Base-by-base conservation (phyloP, 371 early-diverging fungal genomes). In the Vairimorpha ceranae region DNA sequence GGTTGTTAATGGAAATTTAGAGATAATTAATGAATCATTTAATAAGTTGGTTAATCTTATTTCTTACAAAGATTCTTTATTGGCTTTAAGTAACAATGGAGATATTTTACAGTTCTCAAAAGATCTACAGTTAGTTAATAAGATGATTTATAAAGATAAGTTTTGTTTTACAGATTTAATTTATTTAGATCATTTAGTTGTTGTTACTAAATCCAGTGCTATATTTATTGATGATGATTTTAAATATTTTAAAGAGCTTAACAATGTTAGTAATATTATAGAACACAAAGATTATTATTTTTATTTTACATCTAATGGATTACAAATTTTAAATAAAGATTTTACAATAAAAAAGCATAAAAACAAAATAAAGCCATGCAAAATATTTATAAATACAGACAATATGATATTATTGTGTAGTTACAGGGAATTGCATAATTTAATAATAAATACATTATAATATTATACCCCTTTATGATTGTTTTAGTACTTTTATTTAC, bases 401-500 rank as follows among this genome's bases (percentile, higher is more conserved):
- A 17, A 54, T 29, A 10, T 1, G 7, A 27, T 54, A 54, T 7
- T 54, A 54, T 25, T 54, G 56, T 54, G 56, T 54, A 23, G 17
- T 23, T 12, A 54, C 17, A 54, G 56, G 27, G 56, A 54, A 54
- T 6, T 54, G 7, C 56, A 54, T 17, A 21, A 25, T 7, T 4
- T 54, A 15, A 54, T 29, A 27, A 54, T 27, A 54, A 54, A 54
- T 17, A 7, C 7, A 10, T 25, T 2, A 27, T 21, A 54, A 54
- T 36, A 12, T 61, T 61, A 25, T 8, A 32, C 61, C 61, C 61
- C 21, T 61, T 19, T 35, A 61, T 61, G 61, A 36, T 61, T 23
- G 2, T 35, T 29, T 41, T 21, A 8, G 27, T 63, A 46, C 61
- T 70, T 32, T 21, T 70, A 27, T 27, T 43, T 19, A 35, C 52